These are phyloP conservation scores for Hordeum pubiflorum DNA, from an alignment of 202 grass and related monocot species.

Conservation along the genomic window DNA sequence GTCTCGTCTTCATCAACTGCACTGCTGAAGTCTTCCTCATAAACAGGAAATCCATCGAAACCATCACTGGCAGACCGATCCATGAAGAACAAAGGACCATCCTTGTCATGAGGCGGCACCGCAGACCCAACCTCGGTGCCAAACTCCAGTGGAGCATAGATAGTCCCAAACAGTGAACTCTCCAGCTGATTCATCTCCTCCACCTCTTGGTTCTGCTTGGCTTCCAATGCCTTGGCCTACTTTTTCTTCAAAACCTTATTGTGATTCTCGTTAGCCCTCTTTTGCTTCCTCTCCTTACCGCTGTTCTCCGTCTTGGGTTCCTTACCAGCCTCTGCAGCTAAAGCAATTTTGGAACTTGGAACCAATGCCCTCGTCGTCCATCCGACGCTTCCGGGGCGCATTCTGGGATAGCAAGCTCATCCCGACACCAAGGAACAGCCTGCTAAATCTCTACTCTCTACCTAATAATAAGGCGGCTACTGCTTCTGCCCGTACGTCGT, in stretches of 20 bases:
- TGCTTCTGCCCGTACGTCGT: too few species aligned
- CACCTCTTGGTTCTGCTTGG: slow-evolving; percentile 26
- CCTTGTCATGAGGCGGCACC: background rate
- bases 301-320: slow-evolving; percentile 1
- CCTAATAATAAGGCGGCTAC: too few species aligned
- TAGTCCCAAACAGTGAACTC: slow-evolving; percentile 44
- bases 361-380: background rate
- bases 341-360: background rate
- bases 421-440: background rate
- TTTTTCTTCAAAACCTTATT: slow-evolving; percentile 18
- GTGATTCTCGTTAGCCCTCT: background rate
- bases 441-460: background rate
- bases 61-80: slow-evolving; percentile 36
- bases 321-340: slow-evolving; percentile 12
- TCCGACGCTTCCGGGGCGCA: background rate
- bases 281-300: slow-evolving; percentile 16
- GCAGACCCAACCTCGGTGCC: slow-evolving; percentile 30
- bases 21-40: slow-evolving; percentile 31
- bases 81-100: slow-evolving; percentile 46
- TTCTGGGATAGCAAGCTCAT: slow-evolving; percentile 61
- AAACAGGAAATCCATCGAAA: slow-evolving; percentile 31
- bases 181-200: slow-evolving; percentile 58
- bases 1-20: background rate
- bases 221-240: slow-evolving; percentile 8
- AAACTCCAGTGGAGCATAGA: slow-evolving; percentile 45